Evolutionary conservation across 2,329 filamentous ascomycete species (phyloP), one percentile per base, ranked within the genome.

Genomic region (Aspergillus glaucus): DNA sequence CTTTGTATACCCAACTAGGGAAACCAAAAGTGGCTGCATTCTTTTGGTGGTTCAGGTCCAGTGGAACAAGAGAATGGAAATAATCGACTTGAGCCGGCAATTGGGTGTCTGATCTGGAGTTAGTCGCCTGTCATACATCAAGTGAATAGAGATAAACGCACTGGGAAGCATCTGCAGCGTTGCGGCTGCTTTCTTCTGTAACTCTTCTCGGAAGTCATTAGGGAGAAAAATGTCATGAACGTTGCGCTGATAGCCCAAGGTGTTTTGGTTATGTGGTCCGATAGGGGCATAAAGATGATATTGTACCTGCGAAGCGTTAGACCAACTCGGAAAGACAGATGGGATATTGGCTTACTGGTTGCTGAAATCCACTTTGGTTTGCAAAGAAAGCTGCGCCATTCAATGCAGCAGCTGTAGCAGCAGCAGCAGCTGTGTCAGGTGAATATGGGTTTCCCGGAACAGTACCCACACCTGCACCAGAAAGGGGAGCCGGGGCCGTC

Each of bases 1-100:
- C 92, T 72, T 97, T 97, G 74, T 96, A 98, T 0, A 95, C 82
- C 89, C 91, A 97, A 59, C 86, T 95, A 5, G 86, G 82, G 62
- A 89, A 95, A 24, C 90, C 89, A 68, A 96, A 96, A 14, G 87
- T 81, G 10, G 81, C 79, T 3, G 84, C 80, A 56, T 85, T 89
- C 66, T 89, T 91, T 56, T 90, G 82, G 52, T 88, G 83, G 44
- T 79, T 86, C 7, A 85, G 87, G 67, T 97, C 91, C 40, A 98
- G 75, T 3, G 92, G 88, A 7, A 96, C 90, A 9, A 98, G 78
- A 3, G 90, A 94, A 68, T 97, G 91, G 64, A 93, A 97, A 60
- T 90, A 85, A 61, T 95, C 89, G 47, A 97, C 79, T 30, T 76
- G 75, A 51, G 82, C 79, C 5, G 89, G 88, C 6, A 94, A 75